Evolutionary conservation across 1,284 basidiomycete species (phyloP), one percentile per base, ranked within the genome.

Genomic region (Mycocalia duriaeana): DNA sequence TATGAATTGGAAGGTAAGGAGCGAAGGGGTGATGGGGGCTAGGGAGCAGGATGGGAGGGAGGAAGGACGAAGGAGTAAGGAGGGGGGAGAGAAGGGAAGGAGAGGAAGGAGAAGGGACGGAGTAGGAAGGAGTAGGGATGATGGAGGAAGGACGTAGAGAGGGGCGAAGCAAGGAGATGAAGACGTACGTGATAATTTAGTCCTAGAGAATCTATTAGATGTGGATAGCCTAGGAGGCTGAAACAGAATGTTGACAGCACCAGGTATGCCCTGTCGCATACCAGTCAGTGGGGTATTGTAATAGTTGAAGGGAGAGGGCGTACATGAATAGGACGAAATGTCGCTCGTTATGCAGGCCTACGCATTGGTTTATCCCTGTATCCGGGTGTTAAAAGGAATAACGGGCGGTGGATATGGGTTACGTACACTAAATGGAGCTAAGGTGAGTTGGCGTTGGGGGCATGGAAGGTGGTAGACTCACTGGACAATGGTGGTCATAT

Each of bases 301-400:
- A 19, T 18, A 4, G 8, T 4, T 5, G 13, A 19, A 19, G 19
- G 37, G 20, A 13, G 37, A 25, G 37, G 28, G 67, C 81, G 45
- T 50, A 89, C 91, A 98, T 87, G 77, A 98, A 99, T 26, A 98
- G 72, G 25, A 96, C 78, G 59, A 99, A 99, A 67, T 98, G 92
- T 0, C 95, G 81, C 65, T 98, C 94, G 61, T 99, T 99, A 62
- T 95, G 77, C 5, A 98, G 65, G 2, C 96, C 95, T 20, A 99
- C 91, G 59, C 94, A 98, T 76, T 92, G 90, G 63, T 98, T 98
- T 55, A 99, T 85, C 95, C 95, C 94, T 88, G 65, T 35, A 25
- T 5, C 18, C 23, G n/a, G 6, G 13, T 35, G 3, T 50, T 19
- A 44, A 20, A 38, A 40, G 2, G 8, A 19, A 16, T 44, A 14